Evolutionary conservation across 2,329 filamentous ascomycete genomes (phyloP).

Genomic region (Hypoxylon rubiginosum): DNA sequence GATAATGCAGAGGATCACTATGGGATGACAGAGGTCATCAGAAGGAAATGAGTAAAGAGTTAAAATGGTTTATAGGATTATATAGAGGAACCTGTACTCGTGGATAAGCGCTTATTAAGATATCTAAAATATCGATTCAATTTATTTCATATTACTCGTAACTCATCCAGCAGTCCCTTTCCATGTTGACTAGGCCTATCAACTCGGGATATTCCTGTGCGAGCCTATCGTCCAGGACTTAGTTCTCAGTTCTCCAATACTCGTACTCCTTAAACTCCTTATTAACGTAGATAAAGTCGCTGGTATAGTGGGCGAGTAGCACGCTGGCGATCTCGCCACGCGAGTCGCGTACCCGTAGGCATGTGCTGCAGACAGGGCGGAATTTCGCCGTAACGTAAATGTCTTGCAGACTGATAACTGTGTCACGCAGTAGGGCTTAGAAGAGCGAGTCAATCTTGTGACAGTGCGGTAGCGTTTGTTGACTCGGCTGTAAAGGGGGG

Average conservation of each 20-base stretch:
- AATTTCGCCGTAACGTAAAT: constrained; percentile 57
- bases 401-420: constrained; percentile 53
- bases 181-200: constrained; percentile 38
- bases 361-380: constrained; percentile 52
- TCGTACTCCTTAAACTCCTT: constrained; percentile 46
- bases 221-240: constrained; percentile 47
- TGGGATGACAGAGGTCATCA: too few relatives aligned
- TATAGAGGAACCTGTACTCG: background rate
- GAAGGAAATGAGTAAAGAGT: background rate
- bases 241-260: constrained; percentile 47
- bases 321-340: constrained; percentile 45
- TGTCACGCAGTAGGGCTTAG: constrained; percentile 54
- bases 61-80: background rate
- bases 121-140: too few relatives aligned
- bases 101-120: too few relatives aligned
- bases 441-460: constrained; percentile 54
- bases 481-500: constrained; percentile 49
- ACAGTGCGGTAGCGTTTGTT: constrained; percentile 48
- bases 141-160: too few relatives aligned
- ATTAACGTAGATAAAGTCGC: constrained; percentile 47
- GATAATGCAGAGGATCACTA: too few relatives aligned
- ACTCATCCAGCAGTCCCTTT: background rate
- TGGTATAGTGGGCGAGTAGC: constrained; percentile 46
- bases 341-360: constrained; percentile 55
- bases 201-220: constrained; percentile 49